phyloP scores from a whole-genome alignment of 768 basidiomycete species.

The Neoboletus subvelutipes region DNA sequence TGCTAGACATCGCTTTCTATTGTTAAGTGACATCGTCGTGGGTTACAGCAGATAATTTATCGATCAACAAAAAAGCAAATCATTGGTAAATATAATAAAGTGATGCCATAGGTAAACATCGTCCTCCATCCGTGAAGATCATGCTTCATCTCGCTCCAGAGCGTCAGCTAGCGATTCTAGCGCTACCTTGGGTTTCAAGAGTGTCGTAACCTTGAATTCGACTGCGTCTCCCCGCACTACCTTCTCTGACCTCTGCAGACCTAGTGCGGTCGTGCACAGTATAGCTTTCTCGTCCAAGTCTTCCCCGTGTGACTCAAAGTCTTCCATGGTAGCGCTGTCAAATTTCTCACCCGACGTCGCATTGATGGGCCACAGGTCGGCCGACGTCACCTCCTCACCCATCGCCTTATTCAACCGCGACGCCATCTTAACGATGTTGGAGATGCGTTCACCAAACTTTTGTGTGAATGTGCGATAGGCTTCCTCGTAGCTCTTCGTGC shows the following conservation, averaged over 20 bases:
- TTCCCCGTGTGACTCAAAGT: constrained; percentile 33
- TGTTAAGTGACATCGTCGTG: constrained; percentile 2
- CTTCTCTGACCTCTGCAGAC: constrained; percentile 42
- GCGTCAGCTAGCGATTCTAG: constrained; percentile 37
- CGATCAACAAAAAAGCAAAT: constrained; percentile 8
- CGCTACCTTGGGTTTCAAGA: constrained; percentile 58
- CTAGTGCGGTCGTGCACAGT: constrained; percentile 59
- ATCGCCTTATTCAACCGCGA: constrained; percentile 44
- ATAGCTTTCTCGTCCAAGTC: constrained; percentile 29
- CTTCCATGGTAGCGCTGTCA: constrained; percentile 45
- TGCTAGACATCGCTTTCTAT: constrained; percentile 6
- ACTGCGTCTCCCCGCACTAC: constrained; percentile 36
- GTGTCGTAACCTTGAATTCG: constrained; percentile 48
- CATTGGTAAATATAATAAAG: constrained; percentile 30
- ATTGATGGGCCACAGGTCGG: constrained; percentile 54
- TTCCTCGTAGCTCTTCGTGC: constrained; percentile 34
- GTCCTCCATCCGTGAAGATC: constrained; percentile 9
- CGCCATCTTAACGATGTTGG: constrained; percentile 35
- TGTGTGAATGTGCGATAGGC: constrained; percentile 31
- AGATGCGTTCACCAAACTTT: constrained; percentile 36
- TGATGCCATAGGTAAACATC: constrained; percentile 12
- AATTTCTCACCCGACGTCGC: constrained; percentile 43
- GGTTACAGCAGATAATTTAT: constrained; percentile 26
- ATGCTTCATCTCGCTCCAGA: constrained; percentile 29
- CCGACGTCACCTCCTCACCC: constrained; percentile 57